These are phyloP conservation scores for Botryotinia narcissicola DNA, from an alignment of 2,329 filamentous ascomycete genomes.

Conservation along the genomic window DNA sequence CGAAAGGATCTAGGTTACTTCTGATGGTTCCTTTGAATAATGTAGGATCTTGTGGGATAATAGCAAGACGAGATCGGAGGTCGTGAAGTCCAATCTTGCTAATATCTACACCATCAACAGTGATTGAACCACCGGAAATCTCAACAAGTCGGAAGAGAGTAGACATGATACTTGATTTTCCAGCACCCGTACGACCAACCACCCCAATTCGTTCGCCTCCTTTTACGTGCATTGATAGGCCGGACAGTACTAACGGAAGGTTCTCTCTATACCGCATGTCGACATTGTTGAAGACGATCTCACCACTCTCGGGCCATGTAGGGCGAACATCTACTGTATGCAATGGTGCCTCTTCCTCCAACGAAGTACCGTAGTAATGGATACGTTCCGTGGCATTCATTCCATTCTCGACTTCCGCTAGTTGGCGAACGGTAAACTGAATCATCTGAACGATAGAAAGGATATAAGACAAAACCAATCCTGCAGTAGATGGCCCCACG, in stretches of 20 bases:
- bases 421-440: constrained; percentile 89
- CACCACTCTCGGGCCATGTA: constrained; percentile 82
- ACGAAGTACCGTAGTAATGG: constrained; percentile 80
- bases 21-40: constrained; percentile 79
- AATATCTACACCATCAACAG: constrained; percentile 67
- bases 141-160: constrained; percentile 76
- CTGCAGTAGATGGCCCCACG: constrained; percentile 79
- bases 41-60: constrained; percentile 83
- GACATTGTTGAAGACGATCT: constrained; percentile 72
- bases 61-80: constrained; percentile 71
- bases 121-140: constrained; percentile 59
- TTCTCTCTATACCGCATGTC: constrained; percentile 75
- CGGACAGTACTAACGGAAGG: constrained; percentile 70
- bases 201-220: constrained; percentile 80
- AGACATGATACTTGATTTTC: constrained; percentile 81
- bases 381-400: constrained; percentile 96
- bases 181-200: constrained; percentile 77
- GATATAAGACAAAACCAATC: constrained; percentile 90
- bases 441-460: constrained; percentile 92
- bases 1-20: constrained; percentile 77
- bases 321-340: constrained; percentile 70
- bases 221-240: constrained; percentile 67
- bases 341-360: constrained; percentile 86
- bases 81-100: constrained; percentile 72
- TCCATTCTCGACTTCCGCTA: constrained; percentile 94